phyloP scores from a whole-genome alignment of 805 yeast species.

The Metschnikowia lochheadii region DNA sequence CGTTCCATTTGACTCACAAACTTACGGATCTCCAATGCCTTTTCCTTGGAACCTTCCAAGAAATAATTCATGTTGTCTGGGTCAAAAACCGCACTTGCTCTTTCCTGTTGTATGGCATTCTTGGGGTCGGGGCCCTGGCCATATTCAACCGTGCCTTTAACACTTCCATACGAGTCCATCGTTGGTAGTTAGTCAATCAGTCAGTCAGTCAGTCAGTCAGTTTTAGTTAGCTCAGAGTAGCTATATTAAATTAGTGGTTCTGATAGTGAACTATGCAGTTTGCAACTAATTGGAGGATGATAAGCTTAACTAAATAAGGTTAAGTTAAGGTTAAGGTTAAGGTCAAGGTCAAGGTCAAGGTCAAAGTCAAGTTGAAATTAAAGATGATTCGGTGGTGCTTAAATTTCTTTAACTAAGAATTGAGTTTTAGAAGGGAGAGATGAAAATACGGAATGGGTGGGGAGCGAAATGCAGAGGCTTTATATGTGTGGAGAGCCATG shows the following conservation, averaged over 20 bases:
- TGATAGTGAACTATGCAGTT: too few relatives aligned
- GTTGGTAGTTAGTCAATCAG: not conserved
- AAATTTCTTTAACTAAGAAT: too few relatives aligned
- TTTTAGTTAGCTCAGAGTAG: not conserved
- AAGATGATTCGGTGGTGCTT: too few relatives aligned
- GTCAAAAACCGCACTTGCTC: conserved; percentile 39
- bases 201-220: not conserved
- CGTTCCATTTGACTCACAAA: conserved; percentile 57
- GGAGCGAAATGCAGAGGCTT: not conserved
- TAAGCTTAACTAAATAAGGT: too few relatives aligned
- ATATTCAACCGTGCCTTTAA: conserved; percentile 14
- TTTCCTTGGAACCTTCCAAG: conserved; percentile 50
- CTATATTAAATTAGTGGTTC: too few relatives aligned
- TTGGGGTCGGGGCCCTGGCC: conserved; percentile 32
- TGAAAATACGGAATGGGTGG: not conserved
- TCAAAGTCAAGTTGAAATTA: too few relatives aligned
- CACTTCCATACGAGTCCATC: conserved; percentile 8
- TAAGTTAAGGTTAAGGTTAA: too few relatives aligned
- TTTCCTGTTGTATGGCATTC: conserved; percentile 38
- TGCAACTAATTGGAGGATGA: too few relatives aligned
- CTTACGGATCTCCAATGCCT: conserved; percentile 38
- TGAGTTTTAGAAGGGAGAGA: not conserved
- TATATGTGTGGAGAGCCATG: conserved; percentile 1
- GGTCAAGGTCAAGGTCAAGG: too few relatives aligned
- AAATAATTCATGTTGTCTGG: conserved; percentile 44